Conservation (phyloP, 1,284 basidiomycete genomes). For the Sanghuangporus weigelae region DNA sequence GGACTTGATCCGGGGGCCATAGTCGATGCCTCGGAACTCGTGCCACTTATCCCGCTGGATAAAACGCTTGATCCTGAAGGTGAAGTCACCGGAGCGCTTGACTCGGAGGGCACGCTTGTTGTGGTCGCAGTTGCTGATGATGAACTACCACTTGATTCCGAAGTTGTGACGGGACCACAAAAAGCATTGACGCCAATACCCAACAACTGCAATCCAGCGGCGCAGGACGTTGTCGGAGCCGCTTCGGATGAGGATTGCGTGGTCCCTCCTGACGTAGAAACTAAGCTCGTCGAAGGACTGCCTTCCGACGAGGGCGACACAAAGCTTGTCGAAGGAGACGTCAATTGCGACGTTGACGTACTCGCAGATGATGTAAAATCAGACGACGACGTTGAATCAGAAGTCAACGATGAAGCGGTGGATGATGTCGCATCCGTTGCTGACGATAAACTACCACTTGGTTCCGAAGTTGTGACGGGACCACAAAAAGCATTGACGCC, state of each 20-base stretch:
- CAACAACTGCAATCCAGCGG: background rate
- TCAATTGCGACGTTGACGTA: background rate
- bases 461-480: background rate
- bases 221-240: conserved; percentile 2
- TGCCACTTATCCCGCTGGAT: too few relatives aligned
- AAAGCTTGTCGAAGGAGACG: background rate
- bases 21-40: too few relatives aligned
- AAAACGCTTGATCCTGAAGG: background rate
- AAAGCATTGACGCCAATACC: background rate
- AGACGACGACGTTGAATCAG: background rate
- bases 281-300: background rate
- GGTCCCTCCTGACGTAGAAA: background rate
- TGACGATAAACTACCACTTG: background rate
- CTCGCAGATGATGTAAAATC: background rate
- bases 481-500: background rate
- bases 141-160: background rate
- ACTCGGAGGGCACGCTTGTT: background rate
- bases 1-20: background rate
- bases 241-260: background rate
- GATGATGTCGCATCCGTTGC: background rate
- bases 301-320: too few relatives aligned
- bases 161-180: background rate
- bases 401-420: background rate
- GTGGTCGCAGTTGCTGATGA: background rate
- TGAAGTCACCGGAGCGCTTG: background rate